These are phyloP conservation scores for Hygrophorus russula DNA, from an alignment of 768 basidiomycete genomes.

Conservation along the genomic window DNA sequence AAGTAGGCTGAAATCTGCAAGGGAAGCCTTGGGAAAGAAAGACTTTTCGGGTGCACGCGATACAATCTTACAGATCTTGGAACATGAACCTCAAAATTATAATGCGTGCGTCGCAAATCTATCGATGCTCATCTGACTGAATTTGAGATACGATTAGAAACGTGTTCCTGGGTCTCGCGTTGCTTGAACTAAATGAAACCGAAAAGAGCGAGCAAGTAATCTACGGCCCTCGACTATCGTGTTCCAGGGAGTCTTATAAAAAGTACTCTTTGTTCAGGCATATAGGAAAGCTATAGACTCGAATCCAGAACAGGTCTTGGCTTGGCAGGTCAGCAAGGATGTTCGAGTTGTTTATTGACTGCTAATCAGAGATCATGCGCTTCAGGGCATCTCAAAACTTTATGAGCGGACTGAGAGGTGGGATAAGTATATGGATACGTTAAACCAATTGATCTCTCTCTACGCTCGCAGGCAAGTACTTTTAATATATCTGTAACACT, in stretches of 20 bases:
- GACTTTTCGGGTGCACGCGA: conserved; percentile 60
- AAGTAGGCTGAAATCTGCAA: conserved; percentile 66
- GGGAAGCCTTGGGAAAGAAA: conserved; percentile 66
- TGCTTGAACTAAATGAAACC: conserved; percentile 59
- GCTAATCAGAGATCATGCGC: neutral
- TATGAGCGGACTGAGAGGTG: conserved; percentile 57
- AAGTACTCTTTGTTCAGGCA: conserved; percentile 31
- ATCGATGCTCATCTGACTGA: neutral
- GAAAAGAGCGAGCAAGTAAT: conserved; percentile 82
- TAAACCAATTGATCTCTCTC: conserved; percentile 47
- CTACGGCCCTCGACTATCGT: conserved; percentile 5
- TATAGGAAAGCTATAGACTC: conserved; percentile 68
- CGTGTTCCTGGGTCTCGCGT: conserved; percentile 77
- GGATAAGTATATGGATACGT: conserved; percentile 41
- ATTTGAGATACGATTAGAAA: conserved; percentile 35
- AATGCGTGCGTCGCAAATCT: conserved; percentile 53
- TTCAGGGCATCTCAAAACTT: conserved; percentile 62
- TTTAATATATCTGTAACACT: neutral
- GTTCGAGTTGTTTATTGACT: neutral
- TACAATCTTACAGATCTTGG: conserved; percentile 53
- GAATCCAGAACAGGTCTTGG: conserved; percentile 62
- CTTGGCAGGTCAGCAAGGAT: conserved; percentile 60
- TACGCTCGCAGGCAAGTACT: conserved; percentile 45
- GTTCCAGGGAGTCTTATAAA: neutral
- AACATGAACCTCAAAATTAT: conserved; percentile 76